Conservation (phyloP, 2,329 filamentous ascomycete species). For the Tolypocladium tundrense region DNA sequence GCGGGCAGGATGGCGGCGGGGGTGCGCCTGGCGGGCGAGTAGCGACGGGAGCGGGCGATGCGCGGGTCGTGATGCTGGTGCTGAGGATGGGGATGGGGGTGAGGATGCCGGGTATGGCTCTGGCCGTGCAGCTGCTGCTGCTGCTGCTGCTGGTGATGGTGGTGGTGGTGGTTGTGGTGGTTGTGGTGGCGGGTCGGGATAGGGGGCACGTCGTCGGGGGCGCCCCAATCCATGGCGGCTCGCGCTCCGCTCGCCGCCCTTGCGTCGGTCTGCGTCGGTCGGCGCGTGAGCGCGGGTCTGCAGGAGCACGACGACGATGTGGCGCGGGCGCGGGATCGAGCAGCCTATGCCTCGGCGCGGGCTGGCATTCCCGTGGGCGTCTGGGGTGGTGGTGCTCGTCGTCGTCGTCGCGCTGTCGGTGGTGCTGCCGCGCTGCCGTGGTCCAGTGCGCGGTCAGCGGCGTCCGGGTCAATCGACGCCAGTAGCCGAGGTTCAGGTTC, state of each 20-base stretch:
- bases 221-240: not conserved
- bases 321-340: not conserved
- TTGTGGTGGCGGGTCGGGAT: constrained; percentile 16
- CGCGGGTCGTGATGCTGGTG: not conserved
- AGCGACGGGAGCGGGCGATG: constrained; percentile 6
- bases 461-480: too few species aligned
- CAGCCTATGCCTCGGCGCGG: not conserved
- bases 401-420: not conserved
- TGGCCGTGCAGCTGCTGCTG: not conserved
- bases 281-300: not conserved
- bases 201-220: constrained; percentile 17
- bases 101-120: not conserved
- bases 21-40: constrained; percentile 3
- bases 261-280: not conserved
- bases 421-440: not conserved
- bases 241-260: not conserved
- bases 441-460: too few species aligned
- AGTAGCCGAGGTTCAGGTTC: not conserved
- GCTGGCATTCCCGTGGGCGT: not conserved
- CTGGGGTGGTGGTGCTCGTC: not conserved
- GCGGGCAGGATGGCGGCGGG: constrained; percentile 27
- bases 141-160: not conserved
- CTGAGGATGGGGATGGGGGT: not conserved
- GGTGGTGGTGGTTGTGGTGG: not conserved
- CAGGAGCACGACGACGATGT: not conserved